Base-by-base conservation (phyloP, 768 basidiomycete species). In the Mycena floridula region DNA sequence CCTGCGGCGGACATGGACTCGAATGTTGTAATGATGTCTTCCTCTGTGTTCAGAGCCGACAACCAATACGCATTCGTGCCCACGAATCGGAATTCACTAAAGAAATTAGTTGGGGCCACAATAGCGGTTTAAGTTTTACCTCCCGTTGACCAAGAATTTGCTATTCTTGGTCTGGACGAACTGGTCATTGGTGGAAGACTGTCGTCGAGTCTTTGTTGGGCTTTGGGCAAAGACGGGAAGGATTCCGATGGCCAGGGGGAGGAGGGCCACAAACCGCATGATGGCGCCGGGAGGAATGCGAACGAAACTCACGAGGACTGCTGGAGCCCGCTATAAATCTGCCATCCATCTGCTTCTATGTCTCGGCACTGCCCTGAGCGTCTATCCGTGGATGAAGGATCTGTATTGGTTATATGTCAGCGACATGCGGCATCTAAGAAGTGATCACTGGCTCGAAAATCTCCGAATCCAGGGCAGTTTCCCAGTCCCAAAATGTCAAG, bases 51-150 rank as follows among this genome's bases (percentile, higher is more conserved):
- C 25, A 86, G 56, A 32, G 66, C 60, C 24, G 72, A 60, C 25
- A 87, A 54, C 85, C 84, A 87, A 61, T 85, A 85, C 2, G 74
- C 79, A 47, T 81, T 81, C 1, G 84, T 82, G 13, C 81, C 76
- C 9, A 72, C 56, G 45, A 68, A 77, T 30, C 52, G 50, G 45
- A 76, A 66, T 12, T 61, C 41, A 40, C 72, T 73, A 51, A 18
- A 42, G 7, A 39, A 32, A 39, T 21, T 21, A 15, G 24, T 20
- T 16, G 22, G 12, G 26, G 41, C 37, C 43, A 30, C 40, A 37
- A 38, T 12, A 27, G 20, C 15, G 12, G 2, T 3, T 1, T 5
- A 27, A 32, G 2, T 15, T 26, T 32, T 46, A 73, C 81, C 68
- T 75, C 54, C 79, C 79, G 45, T 82, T 81, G 36, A 78, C 67